phyloP scores from a whole-genome alignment of 345 rosid genomes.

The Lepidium africanum region DNA sequence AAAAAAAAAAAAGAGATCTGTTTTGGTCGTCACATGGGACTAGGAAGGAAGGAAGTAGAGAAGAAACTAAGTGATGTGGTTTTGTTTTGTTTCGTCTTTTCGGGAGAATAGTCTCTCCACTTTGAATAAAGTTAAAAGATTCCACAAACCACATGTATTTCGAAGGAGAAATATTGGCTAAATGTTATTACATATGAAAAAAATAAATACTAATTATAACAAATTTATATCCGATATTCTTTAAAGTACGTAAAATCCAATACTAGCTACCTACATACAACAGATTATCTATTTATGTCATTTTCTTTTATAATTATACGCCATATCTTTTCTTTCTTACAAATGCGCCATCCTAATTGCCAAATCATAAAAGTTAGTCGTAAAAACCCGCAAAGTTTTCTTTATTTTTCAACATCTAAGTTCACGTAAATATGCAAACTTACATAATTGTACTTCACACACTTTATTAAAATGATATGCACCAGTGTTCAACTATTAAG shows the following conservation, averaged over 20 bases:
- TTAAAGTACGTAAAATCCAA: not conserved
- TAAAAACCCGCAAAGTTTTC: no score
- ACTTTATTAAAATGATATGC: no score
- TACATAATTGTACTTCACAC: no score
- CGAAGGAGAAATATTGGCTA: not conserved
- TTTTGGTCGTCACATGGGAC: conserved; percentile 29
- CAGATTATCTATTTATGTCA: not conserved
- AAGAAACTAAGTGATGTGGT: not conserved
- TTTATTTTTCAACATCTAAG: no score
- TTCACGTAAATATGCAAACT: no score
- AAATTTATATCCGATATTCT: not conserved
- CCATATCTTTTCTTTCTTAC: no score
- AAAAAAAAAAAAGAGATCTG: not conserved
- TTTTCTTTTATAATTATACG: no score
- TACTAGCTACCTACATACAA: not conserved
- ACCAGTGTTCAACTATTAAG: no score
- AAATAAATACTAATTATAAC: not conserved
- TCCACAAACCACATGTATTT: conserved; percentile 16
- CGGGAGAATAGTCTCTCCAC: not conserved
- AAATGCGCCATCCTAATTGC: no score
- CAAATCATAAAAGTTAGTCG: no score
- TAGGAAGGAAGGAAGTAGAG: not conserved
- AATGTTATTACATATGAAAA: not conserved
- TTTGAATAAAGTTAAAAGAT: conserved; percentile 13
- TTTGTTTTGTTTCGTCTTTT: conserved; percentile 16